Base-by-base conservation (phyloP, 352 stramenopile genomes). In the Phytophthora podocarpi region DNA sequence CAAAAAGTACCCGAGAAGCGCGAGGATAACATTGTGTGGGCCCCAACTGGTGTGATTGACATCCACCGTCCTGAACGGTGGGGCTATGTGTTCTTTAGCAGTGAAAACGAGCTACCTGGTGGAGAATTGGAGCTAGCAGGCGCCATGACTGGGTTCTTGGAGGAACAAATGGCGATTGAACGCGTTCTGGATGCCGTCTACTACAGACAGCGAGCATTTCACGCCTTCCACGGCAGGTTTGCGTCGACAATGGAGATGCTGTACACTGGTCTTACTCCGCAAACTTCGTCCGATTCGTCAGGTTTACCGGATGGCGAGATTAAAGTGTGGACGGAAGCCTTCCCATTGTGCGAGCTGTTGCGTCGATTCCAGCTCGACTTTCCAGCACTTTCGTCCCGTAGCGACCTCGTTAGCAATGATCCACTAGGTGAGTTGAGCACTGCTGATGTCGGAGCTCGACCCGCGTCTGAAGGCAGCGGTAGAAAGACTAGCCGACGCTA, bases 11-110 rank as follows among this genome's bases (percentile, higher is more conserved):
- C 74, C 0, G 64, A 81, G 24, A 78, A 59, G 6, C 60, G 64
- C 1, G 82, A 90, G 55, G 76, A 82, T 28, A 90, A 92, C 52
- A 89, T 92, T 56, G 83, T 89, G 30, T 92, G 83, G 83, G 72
- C 83, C 5, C 71, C 83, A 2, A 92, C 80, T 18, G 83, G 83
- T 12, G 75, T 90, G 5, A 76, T 92, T 43, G 83, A 92, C 47
- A 90, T 92, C 40, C 83, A 92, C 55, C 78, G 83, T 2, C 83
- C 83, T 0, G 83, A 92, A 35, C 79, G 82, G 28, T 92, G 83
- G 83, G 78, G 80, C 0, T 78, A 83, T 32, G 77, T 92, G 18
- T 79, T 90, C 18, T 89, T 92, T 37, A 83, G 72, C 18, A 72
- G 67, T 4, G 46, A 78, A 20, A 35, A 67, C 7, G 78, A 87